A percentile compares a stretch with the other conserved stretches of the same genome.
Conservation (phyloP, 441 rosid species). For the Metrosideros polymorpha region DNA sequence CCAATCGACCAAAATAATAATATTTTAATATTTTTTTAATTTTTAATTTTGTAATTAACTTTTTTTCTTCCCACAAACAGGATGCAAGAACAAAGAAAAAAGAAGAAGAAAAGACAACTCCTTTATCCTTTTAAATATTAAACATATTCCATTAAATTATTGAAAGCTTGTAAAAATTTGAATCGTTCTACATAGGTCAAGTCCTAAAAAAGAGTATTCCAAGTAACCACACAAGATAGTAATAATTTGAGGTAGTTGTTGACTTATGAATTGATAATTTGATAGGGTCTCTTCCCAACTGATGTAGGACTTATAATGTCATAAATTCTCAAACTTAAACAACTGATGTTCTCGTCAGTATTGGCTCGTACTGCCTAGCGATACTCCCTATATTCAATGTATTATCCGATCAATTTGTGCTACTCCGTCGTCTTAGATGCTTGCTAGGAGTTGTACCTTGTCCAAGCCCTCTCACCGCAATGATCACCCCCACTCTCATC, state of each 20-base stretch:
- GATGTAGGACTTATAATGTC: background rate
- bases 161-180: background rate
- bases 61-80: too few relatives aligned
- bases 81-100: too few relatives aligned
- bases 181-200: background rate
- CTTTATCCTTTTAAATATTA: too few relatives aligned
- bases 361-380: background rate
- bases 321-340: background rate
- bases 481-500: background rate
- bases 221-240: background rate
- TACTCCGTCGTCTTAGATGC: background rate
- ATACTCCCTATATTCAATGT: background rate
- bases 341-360: background rate
- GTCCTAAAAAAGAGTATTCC: background rate
- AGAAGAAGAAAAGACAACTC: too few relatives aligned
- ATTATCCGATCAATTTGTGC: background rate
- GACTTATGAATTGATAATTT: background rate
- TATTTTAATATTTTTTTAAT: too few relatives aligned
- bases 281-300: background rate
- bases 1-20: too few relatives aligned
- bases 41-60: too few relatives aligned
- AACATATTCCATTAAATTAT: background rate
- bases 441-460: background rate
- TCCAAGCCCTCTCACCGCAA: background rate
- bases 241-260: background rate